Conservation (phyloP, 2,329 filamentous ascomycete species). For the Trichoderma hamatum region DNA sequence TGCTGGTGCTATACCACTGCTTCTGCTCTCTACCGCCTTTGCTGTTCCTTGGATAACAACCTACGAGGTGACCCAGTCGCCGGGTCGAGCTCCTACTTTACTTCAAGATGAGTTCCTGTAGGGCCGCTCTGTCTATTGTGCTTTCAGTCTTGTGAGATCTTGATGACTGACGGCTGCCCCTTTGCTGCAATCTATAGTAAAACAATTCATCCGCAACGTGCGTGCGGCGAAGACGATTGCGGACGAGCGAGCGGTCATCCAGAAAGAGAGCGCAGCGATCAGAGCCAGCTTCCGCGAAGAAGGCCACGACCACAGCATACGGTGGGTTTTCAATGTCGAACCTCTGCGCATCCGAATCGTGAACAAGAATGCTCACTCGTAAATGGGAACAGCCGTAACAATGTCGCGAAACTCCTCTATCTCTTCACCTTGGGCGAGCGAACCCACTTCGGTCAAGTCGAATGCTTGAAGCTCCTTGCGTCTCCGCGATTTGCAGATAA, state of each 20-base stretch:
- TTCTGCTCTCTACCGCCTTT: conserved; percentile 22
- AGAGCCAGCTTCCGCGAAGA: conserved; percentile 97
- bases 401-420: conserved; percentile 97
- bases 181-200: conserved; percentile 64
- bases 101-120: conserved; percentile 47
- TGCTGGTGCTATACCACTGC: conserved; percentile 5
- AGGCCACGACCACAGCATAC: conserved; percentile 85
- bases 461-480: conserved; percentile 95
- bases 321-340: conserved; percentile 58
- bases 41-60: conserved; percentile 32
- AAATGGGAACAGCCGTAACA: conserved; percentile 73
- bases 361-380: conserved; percentile 7
- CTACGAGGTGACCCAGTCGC: conserved; percentile 38
- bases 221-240: conserved; percentile 98
- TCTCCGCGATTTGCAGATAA: conserved; percentile 98
- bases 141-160: not conserved
- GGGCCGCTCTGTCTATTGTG: conserved; percentile 29
- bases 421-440: conserved; percentile 96
- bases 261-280: conserved; percentile 98
- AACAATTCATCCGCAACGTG: conserved; percentile 99
- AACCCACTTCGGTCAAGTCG: conserved; percentile 98
- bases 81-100: conserved; percentile 37
- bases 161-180: conserved; percentile 15
- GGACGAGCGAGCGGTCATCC: conserved; percentile 96
- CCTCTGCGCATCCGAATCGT: not conserved